phyloP scores from a whole-genome alignment of 2,329 filamentous ascomycete species.

The Pestalotiopsis sp. region DNA sequence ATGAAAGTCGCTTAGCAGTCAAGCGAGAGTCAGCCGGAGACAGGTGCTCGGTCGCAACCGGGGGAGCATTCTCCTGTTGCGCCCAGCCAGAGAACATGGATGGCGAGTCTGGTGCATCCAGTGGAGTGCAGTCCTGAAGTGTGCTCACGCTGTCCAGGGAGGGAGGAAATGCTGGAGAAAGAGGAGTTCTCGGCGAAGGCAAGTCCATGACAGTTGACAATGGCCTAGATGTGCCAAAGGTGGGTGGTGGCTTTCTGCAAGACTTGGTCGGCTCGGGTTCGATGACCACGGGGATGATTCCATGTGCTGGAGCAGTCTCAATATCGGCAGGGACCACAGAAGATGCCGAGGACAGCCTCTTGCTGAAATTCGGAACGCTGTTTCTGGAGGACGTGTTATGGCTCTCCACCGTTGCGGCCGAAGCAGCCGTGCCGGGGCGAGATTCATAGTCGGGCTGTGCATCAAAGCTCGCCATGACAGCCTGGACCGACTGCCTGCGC shows the following conservation, averaged over 20 bases:
- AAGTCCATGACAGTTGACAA: conserved; percentile 58
- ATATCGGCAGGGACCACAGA: conserved; percentile 22
- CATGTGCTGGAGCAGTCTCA: conserved; percentile 16
- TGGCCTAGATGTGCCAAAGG: conserved; percentile 50
- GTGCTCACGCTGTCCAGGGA: not conserved
- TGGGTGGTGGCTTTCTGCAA: conserved; percentile 42
- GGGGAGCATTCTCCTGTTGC: not conserved
- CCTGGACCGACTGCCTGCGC: conserved; percentile 54
- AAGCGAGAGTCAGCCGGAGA: conserved; percentile 2
- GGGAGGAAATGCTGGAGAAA: conserved; percentile 22
- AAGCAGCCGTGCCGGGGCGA: conserved; percentile 27
- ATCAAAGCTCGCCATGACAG: conserved; percentile 45
- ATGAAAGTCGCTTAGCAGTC: conserved; percentile 4
- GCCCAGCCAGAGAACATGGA: conserved; percentile 13
- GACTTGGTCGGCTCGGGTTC: conserved; percentile 27
- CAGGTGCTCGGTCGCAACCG: not conserved
- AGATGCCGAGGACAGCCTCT: conserved; percentile 41
- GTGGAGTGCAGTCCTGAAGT: not conserved
- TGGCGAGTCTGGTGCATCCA: conserved; percentile 1
- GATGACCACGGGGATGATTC: conserved; percentile 10
- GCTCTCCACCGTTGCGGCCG: conserved; percentile 19
- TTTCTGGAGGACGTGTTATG: conserved; percentile 23
- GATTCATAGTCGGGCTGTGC: conserved; percentile 29
- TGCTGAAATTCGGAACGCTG: conserved; percentile 54
- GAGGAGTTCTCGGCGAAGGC: conserved; percentile 43